Evolutionary conservation across 1,284 basidiomycete genomes (phyloP), one percentile per base, ranked within the genome.

Genomic region (Apiotrichum laibachii): DNA sequence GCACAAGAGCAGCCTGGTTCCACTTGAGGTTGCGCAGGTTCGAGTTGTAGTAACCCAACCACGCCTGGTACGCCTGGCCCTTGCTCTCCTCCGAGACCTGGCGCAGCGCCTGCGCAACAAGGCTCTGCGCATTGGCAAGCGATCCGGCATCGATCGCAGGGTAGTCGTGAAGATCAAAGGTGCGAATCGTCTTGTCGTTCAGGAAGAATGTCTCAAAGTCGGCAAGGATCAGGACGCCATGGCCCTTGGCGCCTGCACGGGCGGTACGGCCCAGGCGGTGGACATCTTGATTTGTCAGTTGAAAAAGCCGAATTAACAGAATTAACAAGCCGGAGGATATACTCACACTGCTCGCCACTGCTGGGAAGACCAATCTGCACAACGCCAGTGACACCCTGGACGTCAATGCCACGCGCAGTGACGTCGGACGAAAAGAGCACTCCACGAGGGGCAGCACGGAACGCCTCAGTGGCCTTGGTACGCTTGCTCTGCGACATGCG

Each of bases 1-100:
- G 55, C 15, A 86, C 83, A n/a, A 85, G 74, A 21, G 79, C 70
- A 37, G 76, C 73, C 42, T 74, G 74, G 19, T 73, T 76, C 81
- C 81, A 83, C 44, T 76, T 67, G 53, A 84, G 61, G 39, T 71
- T 65, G 62, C 78, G 81, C 22, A 80, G 59, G 52, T 72, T 77
- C 1, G 77, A 69, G 47, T 83, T 83, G 72, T 87, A 86, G 71
- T 85, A 87, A 11, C 86, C 86, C 48, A 88, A 81, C 82, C 73
- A 76, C 15, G 79, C 79, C 60, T 77, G 72, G 68, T 87, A 88
- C 0, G 84, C 82, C 66, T 84, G 80, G 0, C 74, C 76, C 67
- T 85, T 85, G 9, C 71, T 63, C 39, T 80, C 76, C 15, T 66
- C 66, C 26, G 76, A 70, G 15, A 80, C 67, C 1, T 56, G 34